Conservation (phyloP, 2,329 filamentous ascomycete genomes). For the Sarocladium strictum region DNA sequence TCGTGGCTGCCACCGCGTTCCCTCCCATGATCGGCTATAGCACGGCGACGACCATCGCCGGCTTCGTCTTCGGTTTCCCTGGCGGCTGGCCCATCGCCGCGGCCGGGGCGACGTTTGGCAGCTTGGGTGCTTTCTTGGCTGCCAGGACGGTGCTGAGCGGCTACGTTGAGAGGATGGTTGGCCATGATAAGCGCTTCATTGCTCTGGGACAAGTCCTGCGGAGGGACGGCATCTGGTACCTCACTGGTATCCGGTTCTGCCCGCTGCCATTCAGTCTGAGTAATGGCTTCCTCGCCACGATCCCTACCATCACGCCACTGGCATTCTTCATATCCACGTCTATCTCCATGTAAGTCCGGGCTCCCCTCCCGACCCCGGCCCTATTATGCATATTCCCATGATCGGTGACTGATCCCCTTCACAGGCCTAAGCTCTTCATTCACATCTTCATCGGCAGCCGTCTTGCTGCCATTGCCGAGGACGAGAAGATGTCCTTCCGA, state of each 20-base stretch:
- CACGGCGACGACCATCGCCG: conserved; percentile 53
- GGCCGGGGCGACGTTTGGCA: conserved; percentile 71
- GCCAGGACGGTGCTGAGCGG: conserved; percentile 71
- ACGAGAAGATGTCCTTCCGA: conserved; percentile 66
- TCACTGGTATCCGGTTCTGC: conserved; percentile 88
- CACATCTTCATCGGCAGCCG: conserved; percentile 88
- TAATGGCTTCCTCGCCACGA: conserved; percentile 91
- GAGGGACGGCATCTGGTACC: conserved; percentile 79
- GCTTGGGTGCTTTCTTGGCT: conserved; percentile 71
- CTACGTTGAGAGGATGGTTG: conserved; percentile 76
- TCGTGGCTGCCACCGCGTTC: conserved; percentile 73
- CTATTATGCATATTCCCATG: too few species aligned
- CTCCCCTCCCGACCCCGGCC: not conserved
- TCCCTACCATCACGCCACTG: conserved; percentile 74
- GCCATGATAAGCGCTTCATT: conserved; percentile 78
- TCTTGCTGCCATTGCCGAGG: conserved; percentile 75
- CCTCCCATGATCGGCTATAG: conserved; percentile 86
- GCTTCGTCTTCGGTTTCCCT: conserved; percentile 51
- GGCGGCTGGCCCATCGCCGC: conserved; percentile 78
- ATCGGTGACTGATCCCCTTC: too few species aligned
- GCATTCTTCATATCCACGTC: conserved; percentile 79
- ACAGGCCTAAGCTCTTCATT: conserved; percentile 77
- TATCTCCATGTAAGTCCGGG: conserved; percentile 55
- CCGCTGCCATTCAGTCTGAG: conserved; percentile 88
- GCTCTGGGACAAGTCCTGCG: conserved; percentile 84